Percentiles rank a stretch among this genome's conserved stretches.
phyloP scores from a whole-genome alignment of 106 monocot species.

The Gastrodia elata region DNA sequence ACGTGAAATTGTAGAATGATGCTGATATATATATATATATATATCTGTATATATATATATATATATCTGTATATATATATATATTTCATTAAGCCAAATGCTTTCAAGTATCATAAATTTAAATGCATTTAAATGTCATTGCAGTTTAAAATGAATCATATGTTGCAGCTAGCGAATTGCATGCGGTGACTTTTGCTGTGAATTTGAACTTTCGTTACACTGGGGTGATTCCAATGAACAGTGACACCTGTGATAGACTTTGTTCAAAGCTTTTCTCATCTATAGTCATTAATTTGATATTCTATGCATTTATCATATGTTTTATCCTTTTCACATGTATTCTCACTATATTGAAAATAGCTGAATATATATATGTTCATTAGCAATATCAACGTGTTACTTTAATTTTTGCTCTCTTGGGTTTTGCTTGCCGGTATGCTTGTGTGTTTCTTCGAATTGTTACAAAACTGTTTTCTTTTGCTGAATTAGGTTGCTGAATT shows the following conservation, averaged over 20 bases:
- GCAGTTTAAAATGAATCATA: too few relatives aligned
- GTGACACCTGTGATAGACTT: not conserved
- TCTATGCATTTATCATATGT: not conserved
- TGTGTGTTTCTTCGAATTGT: not conserved
- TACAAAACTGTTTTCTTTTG: not conserved
- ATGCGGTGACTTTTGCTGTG: not conserved
- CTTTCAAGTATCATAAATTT: too few relatives aligned
- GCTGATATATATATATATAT: too few relatives aligned
- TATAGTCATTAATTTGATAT: not conserved
- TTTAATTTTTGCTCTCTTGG: not conserved
- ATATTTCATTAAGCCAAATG: too few relatives aligned
- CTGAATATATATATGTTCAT: not conserved
- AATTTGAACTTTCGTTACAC: too few relatives aligned
- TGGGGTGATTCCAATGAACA: not conserved
- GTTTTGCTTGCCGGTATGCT: not conserved
- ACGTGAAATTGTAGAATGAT: too few relatives aligned
- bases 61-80: too few relatives aligned
- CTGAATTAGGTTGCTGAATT: slow-evolving; percentile 69
- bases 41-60: too few relatives aligned
- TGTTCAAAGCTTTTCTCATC: not conserved
- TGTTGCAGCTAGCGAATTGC: not conserved
- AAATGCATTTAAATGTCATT: too few relatives aligned
- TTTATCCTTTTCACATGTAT: not conserved
- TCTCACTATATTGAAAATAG: not conserved
- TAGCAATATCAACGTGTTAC: not conserved